Evolutionary conservation across 495 filamentous ascomycete species (phyloP).

Genomic region (Talaromyces trachyspermus): DNA sequence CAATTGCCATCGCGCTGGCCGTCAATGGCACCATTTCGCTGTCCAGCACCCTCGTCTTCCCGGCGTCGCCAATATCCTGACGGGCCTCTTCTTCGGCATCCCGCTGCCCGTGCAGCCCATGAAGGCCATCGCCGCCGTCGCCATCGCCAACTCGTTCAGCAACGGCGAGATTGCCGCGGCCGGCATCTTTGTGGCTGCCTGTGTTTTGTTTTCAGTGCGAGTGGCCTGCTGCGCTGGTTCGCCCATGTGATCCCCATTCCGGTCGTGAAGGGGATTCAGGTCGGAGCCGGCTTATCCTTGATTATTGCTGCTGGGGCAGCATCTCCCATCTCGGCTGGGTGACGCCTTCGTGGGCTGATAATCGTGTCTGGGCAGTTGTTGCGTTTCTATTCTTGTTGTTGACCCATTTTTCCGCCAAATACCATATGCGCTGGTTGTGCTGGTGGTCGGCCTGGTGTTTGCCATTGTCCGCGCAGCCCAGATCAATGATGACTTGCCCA

Average conservation of each 20-base stretch:
- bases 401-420: slow-evolving; percentile 50
- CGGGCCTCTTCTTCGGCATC: slow-evolving; percentile 75
- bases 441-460: slow-evolving; percentile 55
- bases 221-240: slow-evolving; percentile 64
- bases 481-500: slow-evolving; percentile 30
- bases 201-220: slow-evolving; percentile 72
- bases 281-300: slow-evolving; percentile 78
- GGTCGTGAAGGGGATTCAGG: slow-evolving; percentile 88
- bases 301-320: slow-evolving; percentile 63
- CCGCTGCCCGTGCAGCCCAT: slow-evolving; percentile 83
- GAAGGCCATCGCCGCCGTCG: slow-evolving; percentile 87
- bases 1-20: slow-evolving; percentile 77
- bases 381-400: slow-evolving; percentile 63
- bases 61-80: slow-evolving; percentile 76
- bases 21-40: slow-evolving; percentile 69
- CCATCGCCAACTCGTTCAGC: slow-evolving; percentile 59
- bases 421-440: slow-evolving; percentile 69
- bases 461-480: slow-evolving; percentile 37
- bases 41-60: slow-evolving; percentile 77
- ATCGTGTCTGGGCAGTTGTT: slow-evolving; percentile 60
- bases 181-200: slow-evolving; percentile 64
- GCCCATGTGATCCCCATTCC: slow-evolving; percentile 68
- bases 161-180: slow-evolving; percentile 66
- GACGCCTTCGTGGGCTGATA: slow-evolving; percentile 58
- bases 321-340: slow-evolving; percentile 53